phyloP scores from a whole-genome alignment of 2,329 filamentous ascomycete genomes.

The Neonectria coccinea region DNA sequence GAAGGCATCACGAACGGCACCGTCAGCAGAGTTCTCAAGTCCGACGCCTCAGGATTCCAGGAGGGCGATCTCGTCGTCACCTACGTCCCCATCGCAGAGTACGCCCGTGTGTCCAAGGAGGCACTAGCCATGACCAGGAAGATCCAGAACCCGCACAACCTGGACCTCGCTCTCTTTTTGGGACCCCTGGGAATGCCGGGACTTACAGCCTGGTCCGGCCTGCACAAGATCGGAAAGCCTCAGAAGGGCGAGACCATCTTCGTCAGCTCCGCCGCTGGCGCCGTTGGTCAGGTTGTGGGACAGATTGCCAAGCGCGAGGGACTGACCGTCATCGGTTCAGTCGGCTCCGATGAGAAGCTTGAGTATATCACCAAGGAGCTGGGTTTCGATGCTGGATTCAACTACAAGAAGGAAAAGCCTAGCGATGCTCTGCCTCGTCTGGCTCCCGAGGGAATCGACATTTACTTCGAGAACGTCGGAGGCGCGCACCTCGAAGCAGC shows the following conservation, averaged over 20 bases:
- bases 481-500: constrained; percentile 64
- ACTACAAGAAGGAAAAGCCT: constrained; percentile 87
- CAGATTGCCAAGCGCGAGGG: constrained; percentile 87
- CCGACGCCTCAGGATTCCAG: constrained; percentile 71
- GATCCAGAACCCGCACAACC: constrained; percentile 75
- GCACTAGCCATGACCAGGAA: constrained; percentile 59
- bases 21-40: constrained; percentile 78
- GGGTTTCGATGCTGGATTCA: constrained; percentile 74
- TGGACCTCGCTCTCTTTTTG: constrained; percentile 76
- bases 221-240: constrained; percentile 73
- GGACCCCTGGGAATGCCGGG: constrained; percentile 74
- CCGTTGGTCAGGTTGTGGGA: constrained; percentile 85
- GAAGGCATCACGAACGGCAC: constrained; percentile 73
- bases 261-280: constrained; percentile 82
- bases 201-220: constrained; percentile 76
- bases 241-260: constrained; percentile 81
- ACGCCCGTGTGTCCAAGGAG: constrained; percentile 65
- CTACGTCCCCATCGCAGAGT: constrained; percentile 74
- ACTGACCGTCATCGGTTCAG: constrained; percentile 81
- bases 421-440: constrained; percentile 75
- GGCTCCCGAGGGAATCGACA: constrained; percentile 82
- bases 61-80: constrained; percentile 75
- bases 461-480: constrained; percentile 67
- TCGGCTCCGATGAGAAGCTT: constrained; percentile 83
- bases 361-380: constrained; percentile 69